Evolutionary conservation across 768 basidiomycete genomes (phyloP), one percentile per base, ranked within the genome.

Genomic region (Rhodocollybia butyracea): DNA sequence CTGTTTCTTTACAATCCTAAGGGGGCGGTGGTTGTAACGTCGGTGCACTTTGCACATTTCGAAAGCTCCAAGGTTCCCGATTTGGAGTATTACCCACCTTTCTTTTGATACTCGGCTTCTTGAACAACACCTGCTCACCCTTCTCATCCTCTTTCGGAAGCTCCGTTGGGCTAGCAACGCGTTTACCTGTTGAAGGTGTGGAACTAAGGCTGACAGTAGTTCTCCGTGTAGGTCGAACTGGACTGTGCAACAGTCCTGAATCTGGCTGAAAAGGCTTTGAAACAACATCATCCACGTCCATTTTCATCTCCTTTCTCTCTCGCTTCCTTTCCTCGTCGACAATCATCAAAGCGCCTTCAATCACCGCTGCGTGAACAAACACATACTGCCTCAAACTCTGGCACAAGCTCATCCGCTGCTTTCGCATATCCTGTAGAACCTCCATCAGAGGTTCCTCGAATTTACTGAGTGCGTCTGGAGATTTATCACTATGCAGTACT

Each of bases 361-460:
- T 80, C 55, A 94, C 76, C 17, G 86, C 92, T 29, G 87, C 84
- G 66, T 97, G 91, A 34, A 94, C 90, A 70, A 95, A 98, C 19
- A 95, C 88, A 64, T 95, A 98, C 72, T 98, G 96, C 56, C 94
- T 76, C 65, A 95, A 72, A 68, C 90, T 96, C 75, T 96, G 95
- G 66, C 95, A 96, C 58, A 97, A 71, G 64, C 91, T 94, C 96
- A 98, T 98, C 52, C 96, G 78, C 72, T 98, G 95, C 68, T 95
- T 87, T 42, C 96, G 81, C 87, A 98, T 93, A 66, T 94, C 91
- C 70, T 95, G 92, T 48, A 98, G 76, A 1, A 97, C 81, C 53
- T 84, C 80, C 67, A 80, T 84, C 38, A 97, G 81, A 3, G 96
- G 96, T 45, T 92, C 88, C 30, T 80, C 77, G 59, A 87, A 84